Evolutionary conservation across 495 filamentous ascomycete genomes (phyloP), one percentile per base, ranked within the genome.

Genomic region (Penicillium silybi): DNA sequence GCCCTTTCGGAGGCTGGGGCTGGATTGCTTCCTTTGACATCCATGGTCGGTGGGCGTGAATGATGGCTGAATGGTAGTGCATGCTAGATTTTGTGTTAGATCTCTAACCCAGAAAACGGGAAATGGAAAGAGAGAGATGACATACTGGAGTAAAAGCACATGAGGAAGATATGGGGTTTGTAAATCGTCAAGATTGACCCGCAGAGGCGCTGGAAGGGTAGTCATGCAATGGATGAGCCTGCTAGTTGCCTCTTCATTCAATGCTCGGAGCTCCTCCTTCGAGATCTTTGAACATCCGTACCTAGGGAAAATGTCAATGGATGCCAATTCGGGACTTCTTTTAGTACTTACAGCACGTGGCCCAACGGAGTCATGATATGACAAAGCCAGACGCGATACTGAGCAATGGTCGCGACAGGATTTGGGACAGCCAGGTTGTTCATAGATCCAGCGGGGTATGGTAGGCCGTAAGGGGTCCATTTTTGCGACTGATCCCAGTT

Each of bases 41-140:
- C 40, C 50, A 67, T 22, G 64, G 62, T 16, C 62, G 54, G 45
- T 65, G 53, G 27, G 51, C 46, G 22, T 60, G 53, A 34, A 67
- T 65, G n/a, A 67, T 43, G 17, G 35, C 48, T 48, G 56, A 50
- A 40, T 67, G 54, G 34, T 63, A 67, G 47, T 67, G 57, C 53
- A 67, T 62, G 32, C 64, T 67, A 34, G 1, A 32, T 44, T 22
- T 26, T 19, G 6, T 2, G 15, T 44, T 20, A 43, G 23, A 43
- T 44, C 1, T 43, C 10, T 2, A 15, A 10, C 10, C 1, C 13
- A 18, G n/a, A 11, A 22, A n/a, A n/a, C n/a, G n/a, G n/a, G n/a
- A n/a, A n/a, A n/a, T n/a, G n/a, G n/a, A n/a, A n/a, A n/a, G n/a
- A n/a, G n/a, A n/a, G n/a, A n/a, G n/a, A n/a, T n/a, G n/a, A n/a